Conservation (phyloP, 2,329 filamentous ascomycete genomes). For the Beauveria medogensis region DNA sequence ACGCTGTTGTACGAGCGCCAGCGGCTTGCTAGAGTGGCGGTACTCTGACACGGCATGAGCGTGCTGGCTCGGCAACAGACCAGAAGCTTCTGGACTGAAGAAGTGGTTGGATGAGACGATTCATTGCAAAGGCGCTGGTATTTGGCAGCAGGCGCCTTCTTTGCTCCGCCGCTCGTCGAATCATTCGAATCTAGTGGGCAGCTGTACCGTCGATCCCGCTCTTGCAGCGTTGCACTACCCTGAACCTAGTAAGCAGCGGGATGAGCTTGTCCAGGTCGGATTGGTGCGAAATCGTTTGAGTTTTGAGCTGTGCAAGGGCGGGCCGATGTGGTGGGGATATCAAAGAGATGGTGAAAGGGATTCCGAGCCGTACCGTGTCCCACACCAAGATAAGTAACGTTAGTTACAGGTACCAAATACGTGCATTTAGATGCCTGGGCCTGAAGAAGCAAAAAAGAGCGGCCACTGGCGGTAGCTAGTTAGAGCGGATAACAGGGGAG, state of each 20-base stretch:
- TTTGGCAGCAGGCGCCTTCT: neutral
- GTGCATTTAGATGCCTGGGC: neutral
- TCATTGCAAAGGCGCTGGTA: too few species aligned
- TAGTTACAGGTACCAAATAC: neutral
- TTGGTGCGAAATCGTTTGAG: neutral
- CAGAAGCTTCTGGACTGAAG: neutral
- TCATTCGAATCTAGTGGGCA: neutral
- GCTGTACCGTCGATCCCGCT: neutral
- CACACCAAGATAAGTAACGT: conserved; percentile 1
- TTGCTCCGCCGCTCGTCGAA: neutral
- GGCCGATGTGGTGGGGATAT: conserved; percentile 7
- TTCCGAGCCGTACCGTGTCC: conserved; percentile 17
- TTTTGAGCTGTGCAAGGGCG: conserved; percentile 6
- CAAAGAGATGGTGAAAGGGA: conserved; percentile 8
- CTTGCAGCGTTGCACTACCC: neutral
- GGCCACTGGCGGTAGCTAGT: neutral
- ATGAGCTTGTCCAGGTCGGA: neutral
- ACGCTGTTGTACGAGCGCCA: neutral
- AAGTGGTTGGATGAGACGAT: too few species aligned
- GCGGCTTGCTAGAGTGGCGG: neutral
- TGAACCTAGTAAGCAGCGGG: neutral
- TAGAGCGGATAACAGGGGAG: neutral
- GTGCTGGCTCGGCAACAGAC: neutral
- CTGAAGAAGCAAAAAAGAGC: neutral
- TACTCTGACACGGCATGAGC: neutral